A percentile compares a stretch with the other conserved stretches of the same genome.
Evolutionary conservation across 345 rosid genomes (phyloP).

Genomic region (Syzygium aqueum): DNA sequence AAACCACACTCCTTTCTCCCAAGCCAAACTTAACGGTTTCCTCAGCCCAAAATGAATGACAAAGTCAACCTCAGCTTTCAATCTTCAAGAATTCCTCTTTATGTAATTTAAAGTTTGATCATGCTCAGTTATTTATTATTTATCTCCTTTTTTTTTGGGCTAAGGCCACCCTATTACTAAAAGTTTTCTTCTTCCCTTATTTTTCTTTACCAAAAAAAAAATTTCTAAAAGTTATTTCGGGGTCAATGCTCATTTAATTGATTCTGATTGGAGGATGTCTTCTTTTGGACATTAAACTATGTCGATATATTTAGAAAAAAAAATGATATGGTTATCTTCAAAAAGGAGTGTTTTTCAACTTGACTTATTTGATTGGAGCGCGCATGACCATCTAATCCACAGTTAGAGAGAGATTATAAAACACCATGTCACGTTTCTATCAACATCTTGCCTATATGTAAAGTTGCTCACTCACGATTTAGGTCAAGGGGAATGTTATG

Average conservation of each 20-base stretch:
- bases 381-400: background rate
- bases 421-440: too few relatives aligned
- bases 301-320: background rate
- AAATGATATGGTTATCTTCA: fast-evolving
- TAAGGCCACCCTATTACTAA: background rate
- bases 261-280: background rate
- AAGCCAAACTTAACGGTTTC: too few relatives aligned
- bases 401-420: too few relatives aligned
- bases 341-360: background rate
- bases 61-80: too few relatives aligned
- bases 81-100: too few relatives aligned
- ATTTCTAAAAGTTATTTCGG: background rate
- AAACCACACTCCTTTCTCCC: background rate
- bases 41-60: too few relatives aligned
- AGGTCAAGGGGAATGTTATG: too few relatives aligned
- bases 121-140: background rate
- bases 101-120: too few relatives aligned
- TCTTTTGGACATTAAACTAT: background rate
- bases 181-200: too few relatives aligned
- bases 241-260: background rate
- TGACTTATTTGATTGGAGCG: background rate
- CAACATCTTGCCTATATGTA: too few relatives aligned
- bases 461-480: too few relatives aligned
- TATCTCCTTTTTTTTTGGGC: background rate
- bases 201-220: too few relatives aligned